Evolutionary conservation across 768 basidiomycete species (phyloP), one percentile per base, ranked within the genome.

Genomic region (Trichaptum fuscoviolaceum): DNA sequence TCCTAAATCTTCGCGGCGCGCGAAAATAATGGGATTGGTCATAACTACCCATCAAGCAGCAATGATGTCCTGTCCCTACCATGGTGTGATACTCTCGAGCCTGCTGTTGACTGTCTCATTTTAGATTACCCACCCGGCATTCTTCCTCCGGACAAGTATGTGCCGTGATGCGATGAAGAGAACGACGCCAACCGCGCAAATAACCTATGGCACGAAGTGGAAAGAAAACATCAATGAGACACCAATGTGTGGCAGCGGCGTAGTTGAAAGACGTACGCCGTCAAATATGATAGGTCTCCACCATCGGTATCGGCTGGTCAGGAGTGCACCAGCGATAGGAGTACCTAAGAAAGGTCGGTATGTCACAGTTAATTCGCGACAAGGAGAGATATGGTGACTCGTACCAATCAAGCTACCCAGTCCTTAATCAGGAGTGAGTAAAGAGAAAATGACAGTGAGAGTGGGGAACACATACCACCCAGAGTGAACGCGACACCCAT

Each of bases 241-340:
- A 52, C 15, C 42, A 52, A 12, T 20, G 42, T 12, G 10, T 52
- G 42, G 20, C 42, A 5, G 42, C 42, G 42, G 42, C 42, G 42
- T 12, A 20, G 20, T 52, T 52, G 20, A 24, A 17, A 24, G 12
- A 34, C 59, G 24, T 34, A 80, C 76, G 66, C 84, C 86, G 30
- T 82, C 77, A 69, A 87, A 89, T 8, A 87, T 65, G 12, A 82
- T 82, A 0, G 85, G 84, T 35, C 83, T 77, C 84, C 85, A 87
- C 87, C 87, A 89, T 6, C 82, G 70, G 66, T 82, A 87, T 0
- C 77, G 72, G 8, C 77, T 68, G 0, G 84, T 81, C 7, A 89
- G 79, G 27, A 88, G 74, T 4, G 85, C 82, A 0, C 87, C 87
- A 35, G 82, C 82, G 65, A 88, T 82, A 0, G 87, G 87, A 0